Base-by-base conservation (phyloP, 1,284 basidiomycete genomes). In the Baeospora myosura region DNA sequence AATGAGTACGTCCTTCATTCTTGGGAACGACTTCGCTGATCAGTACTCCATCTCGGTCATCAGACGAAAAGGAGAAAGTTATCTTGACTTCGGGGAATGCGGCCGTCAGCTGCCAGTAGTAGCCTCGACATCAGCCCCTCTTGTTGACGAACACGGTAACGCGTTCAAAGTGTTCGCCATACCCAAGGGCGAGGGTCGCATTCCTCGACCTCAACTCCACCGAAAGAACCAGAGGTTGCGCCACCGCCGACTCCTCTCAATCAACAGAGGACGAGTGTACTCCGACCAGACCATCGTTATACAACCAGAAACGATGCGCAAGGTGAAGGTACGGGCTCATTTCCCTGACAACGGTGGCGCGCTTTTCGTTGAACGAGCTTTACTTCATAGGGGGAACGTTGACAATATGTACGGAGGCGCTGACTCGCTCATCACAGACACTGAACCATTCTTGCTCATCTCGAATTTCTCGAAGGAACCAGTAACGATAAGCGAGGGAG, bases 1-100 rank as follows among this genome's bases (percentile, higher is more conserved):
- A 2, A 53, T 53, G 52, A 38, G 38, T 5, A 49, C 53, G 1
- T 53, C 54, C 0, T 53, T 60, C 21, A 54, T 60, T 21, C 41
- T 60, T 12, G 59, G 58, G 5, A 61, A 57, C 44, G 57, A 62
- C 40, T 62, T 61, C 28, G 43, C 51, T 3, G 56, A 56, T 30
- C 57, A 60, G 20, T 62, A 58, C 38, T 45, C 45, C 0, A 46
- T 61, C 10, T 61, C 60, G 8, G 37, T 61, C 0, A 23, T 57
- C 0, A 21, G 54, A 16, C 10, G 47, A 1, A 51, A 49, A 5
- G 47, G 45, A 5, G 26, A 46, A 0, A 49, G 50, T 2, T 46
- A 42, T 26, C 36, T 60, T 0, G 4, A n/a, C 7, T 58, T 62
- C 41, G 57, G 55, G 8, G 41, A 48, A 11, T 42, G 55, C 2